Percentiles rank a stretch among this genome's conserved stretches.
These are phyloP conservation scores for Verticillium isaacii DNA, from an alignment of 2,329 filamentous ascomycete genomes.

Conservation along the genomic window DNA sequence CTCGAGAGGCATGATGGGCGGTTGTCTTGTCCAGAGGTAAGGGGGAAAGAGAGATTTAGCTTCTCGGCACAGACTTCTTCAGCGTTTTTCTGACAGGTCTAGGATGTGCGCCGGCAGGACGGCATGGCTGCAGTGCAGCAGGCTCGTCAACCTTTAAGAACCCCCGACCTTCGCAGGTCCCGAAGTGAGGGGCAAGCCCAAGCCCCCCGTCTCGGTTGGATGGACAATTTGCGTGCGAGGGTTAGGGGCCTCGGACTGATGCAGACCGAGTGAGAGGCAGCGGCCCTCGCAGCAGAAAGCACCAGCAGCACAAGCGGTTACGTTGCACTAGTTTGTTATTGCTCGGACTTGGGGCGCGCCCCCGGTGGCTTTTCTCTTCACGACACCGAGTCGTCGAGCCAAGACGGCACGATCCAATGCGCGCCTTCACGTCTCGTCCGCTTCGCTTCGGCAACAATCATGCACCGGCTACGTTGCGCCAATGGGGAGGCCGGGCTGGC, in stretches of 20 bases:
- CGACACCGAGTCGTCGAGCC: background rate
- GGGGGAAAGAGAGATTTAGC: background rate
- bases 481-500: background rate
- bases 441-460: background rate
- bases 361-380: background rate
- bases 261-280: background rate
- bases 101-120: background rate
- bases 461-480: background rate
- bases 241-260: background rate
- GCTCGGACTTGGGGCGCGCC: background rate
- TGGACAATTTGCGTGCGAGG: background rate
- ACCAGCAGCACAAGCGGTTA: background rate
- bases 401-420: background rate
- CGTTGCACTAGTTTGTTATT: background rate
- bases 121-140: background rate
- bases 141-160: background rate
- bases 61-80: background rate
- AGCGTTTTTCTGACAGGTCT: background rate
- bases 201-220: background rate
- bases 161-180: background rate
- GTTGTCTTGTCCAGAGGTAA: background rate
- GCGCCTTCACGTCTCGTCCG: background rate
- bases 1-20: constrained; percentile 31
- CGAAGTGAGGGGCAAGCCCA: background rate
- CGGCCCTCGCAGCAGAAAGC: background rate